Evolutionary conservation across 2,329 filamentous ascomycete genomes (phyloP), one percentile per base, ranked within the genome.

Genomic region (Hysterium pulicare): DNA sequence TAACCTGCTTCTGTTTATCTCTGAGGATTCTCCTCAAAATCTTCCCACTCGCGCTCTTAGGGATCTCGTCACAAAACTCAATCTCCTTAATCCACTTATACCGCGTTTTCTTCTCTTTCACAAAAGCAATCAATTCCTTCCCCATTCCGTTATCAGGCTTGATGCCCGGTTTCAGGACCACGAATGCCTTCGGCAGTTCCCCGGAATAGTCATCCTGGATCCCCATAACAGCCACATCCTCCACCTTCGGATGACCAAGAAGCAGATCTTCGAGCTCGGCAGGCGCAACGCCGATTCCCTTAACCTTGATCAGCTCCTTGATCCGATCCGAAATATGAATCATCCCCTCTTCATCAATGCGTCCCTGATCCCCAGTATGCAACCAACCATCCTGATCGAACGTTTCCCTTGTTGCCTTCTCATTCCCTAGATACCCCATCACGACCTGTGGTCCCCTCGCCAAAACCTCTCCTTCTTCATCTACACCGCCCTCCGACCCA

Each of bases 231-330:
- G 80, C 80, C 1, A 70, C 73, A 53, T 84, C 81, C 31, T 76
- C 75, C 0, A 84, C 74, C 11, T 69, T 70, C 0, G 64, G 55
- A 46, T 84, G 78, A 0, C 79, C 75, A 1, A 83, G 70, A n/a
- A 84, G 61, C 2, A 79, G 54, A 49, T 83, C 79, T 53, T 85
- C 81, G 0, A 85, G 68, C 55, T 84, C 82, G 0, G 81, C 81
- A 0, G 82, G 81, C 5, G 81, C 77, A 6, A 83, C 77, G 4
- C 73, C 75, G 26, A 82, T 76, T 0, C 81, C 81, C 48, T 83
- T 83, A 8, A 84, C 80, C 57, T 84, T 84, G 61, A 84, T 81
- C 71, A 84, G 77, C 60, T 84, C 81, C 65, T 85, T 86, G 58
- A 84, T 78, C 0, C 81, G 72, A 53, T 84, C 81, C 1, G 72